Evolutionary conservation across 2,329 filamentous ascomycete species (phyloP).

Genomic region (Nannizziopsis arthrosporioides): DNA sequence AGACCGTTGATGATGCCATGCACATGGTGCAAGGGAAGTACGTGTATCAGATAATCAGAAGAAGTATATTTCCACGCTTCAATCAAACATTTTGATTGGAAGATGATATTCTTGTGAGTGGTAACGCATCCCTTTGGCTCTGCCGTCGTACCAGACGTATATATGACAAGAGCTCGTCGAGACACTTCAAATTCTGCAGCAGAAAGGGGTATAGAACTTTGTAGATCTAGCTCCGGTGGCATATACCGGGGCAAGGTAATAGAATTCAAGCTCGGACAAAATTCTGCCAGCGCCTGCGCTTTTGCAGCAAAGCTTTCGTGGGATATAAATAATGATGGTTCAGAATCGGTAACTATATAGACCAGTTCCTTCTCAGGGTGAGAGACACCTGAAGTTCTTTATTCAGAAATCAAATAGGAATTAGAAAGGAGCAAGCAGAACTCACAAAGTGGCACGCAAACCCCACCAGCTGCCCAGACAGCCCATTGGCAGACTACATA

Average conservation of each 20-base stretch:
- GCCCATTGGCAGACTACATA: constrained; percentile 36
- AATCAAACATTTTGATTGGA: constrained; percentile 22
- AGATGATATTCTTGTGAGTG: constrained; percentile 32
- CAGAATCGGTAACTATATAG: constrained; percentile 34
- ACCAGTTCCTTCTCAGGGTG: constrained; percentile 34
- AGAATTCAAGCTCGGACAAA: constrained; percentile 22
- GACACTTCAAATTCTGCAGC: constrained; percentile 19
- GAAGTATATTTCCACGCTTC: constrained; percentile 33
- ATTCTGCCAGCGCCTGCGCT: constrained; percentile 23
- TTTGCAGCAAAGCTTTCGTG: constrained; percentile 31
- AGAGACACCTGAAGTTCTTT: constrained; percentile 25
- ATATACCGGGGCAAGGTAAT: constrained; percentile 22
- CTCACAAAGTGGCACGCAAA: constrained; percentile 35
- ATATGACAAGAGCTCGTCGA: constrained; percentile 33
- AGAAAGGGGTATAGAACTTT: constrained; percentile 24
- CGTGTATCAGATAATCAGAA: constrained; percentile 38
- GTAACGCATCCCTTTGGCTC: constrained; percentile 36
- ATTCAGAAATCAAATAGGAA: constrained; percentile 5
- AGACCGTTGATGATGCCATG: constrained; percentile 43
- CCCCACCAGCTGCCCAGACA: constrained; percentile 35
- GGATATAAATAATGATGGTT: constrained; percentile 32
- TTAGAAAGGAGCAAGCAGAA: background rate
- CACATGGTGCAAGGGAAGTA: constrained; percentile 42
- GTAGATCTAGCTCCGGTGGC: constrained; percentile 2
- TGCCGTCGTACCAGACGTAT: constrained; percentile 33